phyloP scores from a whole-genome alignment of 345 rosid species.

The Pugionium cornutum region DNA sequence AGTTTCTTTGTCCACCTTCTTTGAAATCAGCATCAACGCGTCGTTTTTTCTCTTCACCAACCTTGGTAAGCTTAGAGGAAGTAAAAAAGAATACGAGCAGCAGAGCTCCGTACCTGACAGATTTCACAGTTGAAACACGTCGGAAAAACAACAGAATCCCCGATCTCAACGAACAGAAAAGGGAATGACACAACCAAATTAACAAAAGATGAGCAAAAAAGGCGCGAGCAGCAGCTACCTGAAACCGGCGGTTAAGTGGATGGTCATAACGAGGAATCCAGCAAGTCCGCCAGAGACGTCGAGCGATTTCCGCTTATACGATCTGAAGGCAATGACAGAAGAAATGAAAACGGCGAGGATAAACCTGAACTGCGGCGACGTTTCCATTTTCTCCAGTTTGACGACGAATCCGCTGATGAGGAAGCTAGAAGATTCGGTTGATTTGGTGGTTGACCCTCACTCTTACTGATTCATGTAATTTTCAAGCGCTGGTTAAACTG shows the following conservation, averaged over 20 bases:
- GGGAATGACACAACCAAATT: background rate
- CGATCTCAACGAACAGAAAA: background rate
- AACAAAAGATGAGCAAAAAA: background rate
- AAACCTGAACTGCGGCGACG: slow-evolving; percentile 42
- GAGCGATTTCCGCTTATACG: slow-evolving; percentile 78
- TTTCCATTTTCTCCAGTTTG: slow-evolving; percentile 43
- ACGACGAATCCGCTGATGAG: slow-evolving; percentile 6
- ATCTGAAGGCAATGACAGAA: slow-evolving; percentile 56
- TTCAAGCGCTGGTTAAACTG: background rate
- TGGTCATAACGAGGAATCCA: slow-evolving; percentile 74
- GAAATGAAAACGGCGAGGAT: slow-evolving; percentile 54
- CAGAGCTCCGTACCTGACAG: slow-evolving; percentile 76
- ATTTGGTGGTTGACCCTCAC: slow-evolving; percentile 11
- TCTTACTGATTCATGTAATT: no score
- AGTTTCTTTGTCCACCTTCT: slow-evolving; percentile 94
- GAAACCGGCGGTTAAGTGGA: slow-evolving; percentile 68
- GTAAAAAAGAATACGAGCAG: slow-evolving; percentile 75
- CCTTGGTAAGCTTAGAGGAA: slow-evolving; percentile 88
- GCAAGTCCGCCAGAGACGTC: slow-evolving; percentile 75
- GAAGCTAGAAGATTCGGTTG: slow-evolving; percentile 19
- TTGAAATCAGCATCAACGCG: slow-evolving; percentile 76
- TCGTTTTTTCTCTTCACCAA: slow-evolving; percentile 86
- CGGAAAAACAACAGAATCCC: background rate
- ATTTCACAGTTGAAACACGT: background rate
- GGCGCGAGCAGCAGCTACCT: slow-evolving; percentile 42